These are phyloP conservation scores for Apiotrichum montevideense DNA, from an alignment of 1,284 basidiomycete genomes.

Conservation along the genomic window DNA sequence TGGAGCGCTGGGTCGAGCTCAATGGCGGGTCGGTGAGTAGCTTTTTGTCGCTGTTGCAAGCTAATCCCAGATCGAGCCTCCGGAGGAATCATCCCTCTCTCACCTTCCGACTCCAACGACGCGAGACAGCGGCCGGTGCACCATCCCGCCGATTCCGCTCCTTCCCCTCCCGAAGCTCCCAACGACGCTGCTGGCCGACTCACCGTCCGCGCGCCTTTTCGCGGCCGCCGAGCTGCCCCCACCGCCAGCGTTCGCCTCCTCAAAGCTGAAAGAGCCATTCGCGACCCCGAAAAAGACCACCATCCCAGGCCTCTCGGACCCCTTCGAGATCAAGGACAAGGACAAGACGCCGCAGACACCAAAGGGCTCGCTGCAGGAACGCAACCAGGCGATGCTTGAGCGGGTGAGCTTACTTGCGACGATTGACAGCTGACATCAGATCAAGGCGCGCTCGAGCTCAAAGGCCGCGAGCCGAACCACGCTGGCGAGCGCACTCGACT, in stretches of 20 bases:
- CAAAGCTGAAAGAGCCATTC: too few species aligned
- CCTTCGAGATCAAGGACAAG: constrained; percentile 28
- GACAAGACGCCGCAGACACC: constrained; percentile 4
- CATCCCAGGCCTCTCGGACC: constrained; percentile 30
- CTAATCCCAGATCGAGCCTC: not conserved
- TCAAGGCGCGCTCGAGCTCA: constrained; percentile 36
- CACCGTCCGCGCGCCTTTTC: constrained; percentile 31
- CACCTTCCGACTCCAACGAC: constrained; percentile 36
- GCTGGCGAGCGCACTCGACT: constrained; percentile 24
- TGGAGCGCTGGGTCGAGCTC: constrained; percentile 44
- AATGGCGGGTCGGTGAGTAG: constrained; percentile 28
- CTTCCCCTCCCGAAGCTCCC: constrained; percentile 38
- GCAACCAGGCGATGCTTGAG: constrained; percentile 41
- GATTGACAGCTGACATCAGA: constrained; percentile 15
- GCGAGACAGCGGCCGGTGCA: constrained; percentile 21
- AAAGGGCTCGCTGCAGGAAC: constrained; percentile 33
- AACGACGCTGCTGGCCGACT: constrained; percentile 10
- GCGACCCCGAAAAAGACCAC: constrained; percentile 4
- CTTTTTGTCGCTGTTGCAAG: constrained; percentile 9
- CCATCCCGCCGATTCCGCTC: constrained; percentile 42
- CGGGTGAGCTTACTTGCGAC: constrained; percentile 22
- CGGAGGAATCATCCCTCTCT: not conserved
- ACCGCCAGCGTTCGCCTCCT: not conserved
- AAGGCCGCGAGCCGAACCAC: constrained; percentile 21
- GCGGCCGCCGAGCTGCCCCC: constrained; percentile 19